Percentiles rank a stretch among this genome's conserved stretches.
Evolutionary conservation across 2,329 filamentous ascomycete genomes (phyloP).

Genomic region (Zopfia rhizophila): DNA sequence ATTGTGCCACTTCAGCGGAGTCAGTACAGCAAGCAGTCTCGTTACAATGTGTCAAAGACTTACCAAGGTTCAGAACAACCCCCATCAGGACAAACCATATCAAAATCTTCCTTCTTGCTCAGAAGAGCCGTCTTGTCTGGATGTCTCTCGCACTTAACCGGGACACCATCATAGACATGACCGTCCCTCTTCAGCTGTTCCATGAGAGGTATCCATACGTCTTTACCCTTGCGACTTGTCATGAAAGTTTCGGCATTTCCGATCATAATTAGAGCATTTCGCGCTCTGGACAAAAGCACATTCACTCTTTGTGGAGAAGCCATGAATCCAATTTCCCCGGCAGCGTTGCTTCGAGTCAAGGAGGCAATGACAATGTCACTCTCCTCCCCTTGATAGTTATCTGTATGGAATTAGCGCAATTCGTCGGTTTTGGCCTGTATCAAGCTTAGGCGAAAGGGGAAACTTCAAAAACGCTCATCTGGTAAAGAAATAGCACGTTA

Average conservation of each 20-base stretch:
- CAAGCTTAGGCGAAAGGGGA: conserved; percentile 1
- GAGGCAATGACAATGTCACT: conserved; percentile 76
- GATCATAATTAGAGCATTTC: conserved; percentile 73
- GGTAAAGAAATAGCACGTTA: conserved; percentile 49
- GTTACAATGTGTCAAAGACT: conserved; percentile 33
- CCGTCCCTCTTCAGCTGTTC: conserved; percentile 62
- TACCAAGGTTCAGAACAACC: conserved; percentile 74
- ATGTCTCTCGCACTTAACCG: conserved; percentile 48
- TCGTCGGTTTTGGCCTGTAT: not conserved
- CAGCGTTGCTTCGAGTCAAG: conserved; percentile 72
- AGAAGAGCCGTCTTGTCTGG: conserved; percentile 58
- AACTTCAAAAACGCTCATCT: not conserved
- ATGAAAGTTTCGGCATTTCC: conserved; percentile 76
- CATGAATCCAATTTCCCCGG: conserved; percentile 77
- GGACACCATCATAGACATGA: conserved; percentile 55
- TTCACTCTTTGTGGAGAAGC: conserved; percentile 72
- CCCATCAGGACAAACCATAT: conserved; percentile 72
- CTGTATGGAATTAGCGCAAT: conserved; percentile 51
- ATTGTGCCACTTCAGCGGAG: conserved; percentile 58
- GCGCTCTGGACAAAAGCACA: conserved; percentile 74
- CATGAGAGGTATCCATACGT: conserved; percentile 69
- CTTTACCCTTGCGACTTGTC: conserved; percentile 65
- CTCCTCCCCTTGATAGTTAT: conserved; percentile 84
- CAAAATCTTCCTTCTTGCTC: conserved; percentile 66
- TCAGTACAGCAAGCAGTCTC: not conserved